Evolutionary conservation across 2,329 filamentous ascomycete genomes (phyloP).

Genomic region (Calonectria hongkongensis): DNA sequence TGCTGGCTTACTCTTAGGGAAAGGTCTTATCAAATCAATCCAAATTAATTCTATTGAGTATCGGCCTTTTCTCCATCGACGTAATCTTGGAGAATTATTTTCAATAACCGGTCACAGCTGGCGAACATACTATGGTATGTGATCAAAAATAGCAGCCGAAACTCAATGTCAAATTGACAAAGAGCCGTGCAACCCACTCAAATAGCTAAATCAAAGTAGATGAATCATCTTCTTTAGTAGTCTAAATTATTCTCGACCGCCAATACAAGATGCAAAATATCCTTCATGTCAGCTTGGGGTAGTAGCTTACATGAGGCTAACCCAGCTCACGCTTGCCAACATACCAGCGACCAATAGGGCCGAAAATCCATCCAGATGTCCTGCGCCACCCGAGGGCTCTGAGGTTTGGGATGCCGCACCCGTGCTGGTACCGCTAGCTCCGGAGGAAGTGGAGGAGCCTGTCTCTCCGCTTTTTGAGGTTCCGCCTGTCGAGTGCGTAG

Average conservation of each 20-base stretch:
- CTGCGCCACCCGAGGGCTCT: background rate
- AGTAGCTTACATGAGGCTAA: background rate
- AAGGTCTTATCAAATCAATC: too few species aligned
- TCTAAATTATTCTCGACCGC: background rate
- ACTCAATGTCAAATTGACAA: background rate
- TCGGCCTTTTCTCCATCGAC: too few species aligned
- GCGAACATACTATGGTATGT: too few species aligned
- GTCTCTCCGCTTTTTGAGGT: background rate
- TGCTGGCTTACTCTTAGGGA: too few species aligned
- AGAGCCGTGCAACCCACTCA: background rate
- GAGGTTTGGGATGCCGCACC: constrained; percentile 10
- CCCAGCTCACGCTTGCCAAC: constrained; percentile 4
- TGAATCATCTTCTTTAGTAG: background rate
- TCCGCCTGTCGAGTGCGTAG: background rate
- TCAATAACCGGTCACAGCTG: too few species aligned
- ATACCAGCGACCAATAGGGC: background rate
- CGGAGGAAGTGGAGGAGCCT: background rate
- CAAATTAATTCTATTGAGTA: too few species aligned
- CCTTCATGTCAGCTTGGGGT: background rate
- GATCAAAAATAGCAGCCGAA: too few species aligned
- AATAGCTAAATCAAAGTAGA: background rate
- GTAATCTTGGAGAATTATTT: too few species aligned
- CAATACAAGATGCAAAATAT: background rate
- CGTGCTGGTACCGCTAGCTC: constrained; percentile 1
- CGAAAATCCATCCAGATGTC: background rate